Evolutionary conservation across 768 basidiomycete species (phyloP).

Genomic region (Dictyophora rubrovolvata): DNA sequence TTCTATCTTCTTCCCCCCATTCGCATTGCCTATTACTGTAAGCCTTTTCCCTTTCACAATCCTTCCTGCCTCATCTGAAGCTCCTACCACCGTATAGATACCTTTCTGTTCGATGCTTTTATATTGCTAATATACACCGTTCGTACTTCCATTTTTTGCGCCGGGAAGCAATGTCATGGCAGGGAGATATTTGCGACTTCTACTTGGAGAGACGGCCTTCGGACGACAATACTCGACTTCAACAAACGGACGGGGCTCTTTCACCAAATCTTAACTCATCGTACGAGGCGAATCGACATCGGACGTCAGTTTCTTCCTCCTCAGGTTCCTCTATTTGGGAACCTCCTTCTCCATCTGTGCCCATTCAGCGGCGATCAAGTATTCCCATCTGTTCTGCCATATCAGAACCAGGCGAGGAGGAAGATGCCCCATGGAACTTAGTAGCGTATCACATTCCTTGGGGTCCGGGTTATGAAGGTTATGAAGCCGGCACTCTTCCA

Average conservation of each 20-base stretch:
- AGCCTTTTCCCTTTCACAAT: neutral
- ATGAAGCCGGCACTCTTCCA: constrained; percentile 24
- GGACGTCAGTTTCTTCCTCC: constrained; percentile 2
- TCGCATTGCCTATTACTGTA: neutral
- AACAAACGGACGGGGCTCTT: neutral
- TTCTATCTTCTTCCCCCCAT: neutral
- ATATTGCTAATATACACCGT: neutral
- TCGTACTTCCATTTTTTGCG: neutral
- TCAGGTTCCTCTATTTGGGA: constrained; percentile 6
- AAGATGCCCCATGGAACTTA: constrained; percentile 26
- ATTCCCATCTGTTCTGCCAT: neutral
- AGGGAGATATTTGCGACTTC: neutral
- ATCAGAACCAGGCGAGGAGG: constrained; percentile 9
- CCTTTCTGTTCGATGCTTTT: neutral
- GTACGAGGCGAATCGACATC: neutral
- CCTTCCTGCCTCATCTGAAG: neutral
- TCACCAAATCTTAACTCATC: neutral
- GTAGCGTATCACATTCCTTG: constrained; percentile 31
- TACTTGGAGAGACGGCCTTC: neutral
- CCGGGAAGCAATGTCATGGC: neutral
- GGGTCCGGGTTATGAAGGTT: constrained; percentile 26
- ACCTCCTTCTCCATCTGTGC: neutral
- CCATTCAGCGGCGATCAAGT: neutral
- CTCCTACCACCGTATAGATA: neutral
- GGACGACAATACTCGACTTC: neutral